phyloP scores from a whole-genome alignment of 176 grass and related monocot genomes.

The Poa pratensis region DNA sequence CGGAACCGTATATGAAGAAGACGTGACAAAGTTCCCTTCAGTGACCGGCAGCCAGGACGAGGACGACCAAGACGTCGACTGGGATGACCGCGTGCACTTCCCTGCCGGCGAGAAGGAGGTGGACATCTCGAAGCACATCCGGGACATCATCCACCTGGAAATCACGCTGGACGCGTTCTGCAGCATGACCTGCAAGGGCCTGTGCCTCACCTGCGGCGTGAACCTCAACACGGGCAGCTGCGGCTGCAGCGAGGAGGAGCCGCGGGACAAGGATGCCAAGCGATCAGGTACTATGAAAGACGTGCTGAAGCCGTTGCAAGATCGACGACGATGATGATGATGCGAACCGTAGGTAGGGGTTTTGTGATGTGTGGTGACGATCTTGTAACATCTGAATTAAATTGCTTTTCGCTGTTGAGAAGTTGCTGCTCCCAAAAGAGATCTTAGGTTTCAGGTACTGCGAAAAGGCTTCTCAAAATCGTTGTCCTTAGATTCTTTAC shows the following conservation, averaged over 20 bases:
- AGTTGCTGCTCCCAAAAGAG: not conserved
- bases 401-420: not conserved
- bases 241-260: not conserved
- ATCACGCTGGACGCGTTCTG: slow-evolving; percentile 66
- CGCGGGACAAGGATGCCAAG: not conserved
- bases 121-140: slow-evolving; percentile 81
- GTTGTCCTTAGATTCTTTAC: not conserved
- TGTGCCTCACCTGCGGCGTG: slow-evolving; percentile 39
- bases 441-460: not conserved
- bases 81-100: slow-evolving; percentile 83
- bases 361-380: not conserved
- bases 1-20: slow-evolving; percentile 51
- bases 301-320: slow-evolving; percentile 2
- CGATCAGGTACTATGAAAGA: not conserved
- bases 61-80: slow-evolving; percentile 64
- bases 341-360: not conserved
- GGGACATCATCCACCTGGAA: slow-evolving; percentile 72
- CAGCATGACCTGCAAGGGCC: slow-evolving; percentile 67
- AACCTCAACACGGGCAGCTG: slow-evolving; percentile 19
- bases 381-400: not conserved
- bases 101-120: slow-evolving; percentile 64
- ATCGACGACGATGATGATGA: not conserved
- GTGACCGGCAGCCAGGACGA: slow-evolving; percentile 17
- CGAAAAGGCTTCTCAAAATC: not conserved
- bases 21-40: slow-evolving; percentile 27